Base-by-base conservation (phyloP, 805 yeast genomes). In the Candida pseudofarinosa region DNA sequence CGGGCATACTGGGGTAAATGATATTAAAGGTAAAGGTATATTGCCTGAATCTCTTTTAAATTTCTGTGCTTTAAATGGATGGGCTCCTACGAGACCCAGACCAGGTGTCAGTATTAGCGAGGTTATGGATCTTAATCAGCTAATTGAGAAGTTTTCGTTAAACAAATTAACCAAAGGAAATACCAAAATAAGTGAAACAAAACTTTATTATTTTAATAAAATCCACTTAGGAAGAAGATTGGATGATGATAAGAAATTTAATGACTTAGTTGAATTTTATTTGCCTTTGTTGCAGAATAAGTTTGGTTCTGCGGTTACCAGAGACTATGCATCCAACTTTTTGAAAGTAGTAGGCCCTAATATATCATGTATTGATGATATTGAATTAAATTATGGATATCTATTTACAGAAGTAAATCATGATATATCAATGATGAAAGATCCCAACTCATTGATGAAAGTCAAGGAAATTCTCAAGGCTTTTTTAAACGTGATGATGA, bases 41-140 rank as follows among this genome's bases (percentile, higher is more conserved):
- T 63, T 88, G 4, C 95, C 97, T 0, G 96, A 90, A 58, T 93
- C 99, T 0, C 62, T 93, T 33, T 68, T 87, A 4, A 93, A 93
- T 54, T 93, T 88, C 60, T 84, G 83, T 35, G 96, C 91, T 0
- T 69, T 93, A 44, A 85, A 88, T 61, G 99, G 99, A 0, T 93
- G 99, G 99, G 77, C 96, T 4, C 95, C 97, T 3, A 79, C 81
- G 4, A 71, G 87, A 47, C 66, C 65, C 4, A 57, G 56, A 2
- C 60, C 71, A 7, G 79, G 83, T 2, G 69, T 71, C 20, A 66
- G 73, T 19, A 57, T 62, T 0, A 73, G 71, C 40, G 91, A 83
- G 54, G 65, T 80, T 5, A 74, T 76, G 63, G 52, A 63, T 0
- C 53, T 84, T 46, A 49, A 68, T 1, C 79, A 85, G 28, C 62